Evolutionary conservation across 1,284 basidiomycete genomes (phyloP), one percentile per base, ranked within the genome.

Genomic region (Tilletia horrida): DNA sequence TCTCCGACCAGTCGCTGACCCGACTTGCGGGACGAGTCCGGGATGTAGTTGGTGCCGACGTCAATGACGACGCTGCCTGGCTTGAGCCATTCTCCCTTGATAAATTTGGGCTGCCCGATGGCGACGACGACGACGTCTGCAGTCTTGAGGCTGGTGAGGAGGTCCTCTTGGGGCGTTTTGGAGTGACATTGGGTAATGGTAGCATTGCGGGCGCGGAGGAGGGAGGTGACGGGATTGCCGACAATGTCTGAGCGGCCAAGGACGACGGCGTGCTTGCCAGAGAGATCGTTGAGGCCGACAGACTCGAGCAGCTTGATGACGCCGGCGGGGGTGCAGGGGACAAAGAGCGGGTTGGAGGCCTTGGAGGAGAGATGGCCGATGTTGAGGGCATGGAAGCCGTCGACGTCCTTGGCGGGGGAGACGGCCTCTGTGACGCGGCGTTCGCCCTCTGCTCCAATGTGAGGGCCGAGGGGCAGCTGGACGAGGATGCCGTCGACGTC

Each of bases 381-480:
- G 84, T 98, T 99, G 84, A 97, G 95, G 6, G 95, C 93, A 85
- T 97, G 93, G 86, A 99, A 99, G 89, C 95, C 96, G 83, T 99
- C 96, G 68, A 98, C 91, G 78, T 99, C 96, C 85, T 99, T 99
- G 81, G 89, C 87, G 16, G 93, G 92, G 71, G 88, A 90, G 74
- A 99, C 88, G n/a, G 92, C 89, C 83, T 97, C 95, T 48, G 94
- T 96, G 66, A 99, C 90, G 31, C 86, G 86, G 71, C 94, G 89
- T 83, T 97, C 95, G 40, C 89, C 93, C 35, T 91, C 91, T 21
- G 90, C 83, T 63, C 86, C 86, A 69, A 97, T 88, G 75, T 95
- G 91, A 55, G 90, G 86, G 18, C 91, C 91, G 2, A 99, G 88
- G 50, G 96, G 96, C n/a, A 99, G 88, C 83, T 99, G 96, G 9